Evolutionary conservation across 1,284 basidiomycete species (phyloP), one percentile per base, ranked within the genome.

Genomic region (Cryptococcus sp.): DNA sequence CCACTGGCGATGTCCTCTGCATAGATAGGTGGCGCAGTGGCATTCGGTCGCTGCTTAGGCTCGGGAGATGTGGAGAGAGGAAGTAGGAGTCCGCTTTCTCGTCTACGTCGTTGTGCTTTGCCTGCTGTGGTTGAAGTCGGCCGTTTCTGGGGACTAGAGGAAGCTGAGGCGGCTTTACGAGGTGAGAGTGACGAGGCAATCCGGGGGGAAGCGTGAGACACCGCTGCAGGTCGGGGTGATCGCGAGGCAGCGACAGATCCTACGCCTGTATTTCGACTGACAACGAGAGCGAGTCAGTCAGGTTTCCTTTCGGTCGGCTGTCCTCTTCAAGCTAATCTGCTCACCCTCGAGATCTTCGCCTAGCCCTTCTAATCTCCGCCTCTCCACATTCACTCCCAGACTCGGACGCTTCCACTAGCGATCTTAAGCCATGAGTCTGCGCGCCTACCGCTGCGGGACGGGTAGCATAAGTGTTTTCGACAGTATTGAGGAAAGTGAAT

Each of bases 391-490:
- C 59, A 20, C 47, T 50, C n/a, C 45, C 70, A 39, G 53, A 54
- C 42, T 70, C 72, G 5, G 55, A 62, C 3, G 57, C 57, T 58
- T 75, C 72, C 1, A 52, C 54, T 39, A 73, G 42, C n/a, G 57
- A 50, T 13, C 61, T 63, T 23, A 75, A 55, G 19, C 61, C 62
- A 11, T 57, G 55, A 27, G 54, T 50, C 20, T 57, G 58, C 8
- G 57, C 60, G 15, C 58, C 67, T 13, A 46, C 47, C 10, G 66
- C 63, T 5, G 68, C 64, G 13, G 68, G 69, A 35, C 64, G 52
- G 48, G 66, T 65, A 10, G 65, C 57, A 45, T 63, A 57, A 23
- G 66, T 57, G 45, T 65, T 67, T 15, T 61, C 63, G 7, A 62
- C 58, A n/a, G 50, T 39, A 4, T 22, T 6, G 19, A 58, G 23